These are phyloP conservation scores for Cryptosporidium meleagridis DNA, from an alignment of 169 alveolate species.

Conservation along the genomic window DNA sequence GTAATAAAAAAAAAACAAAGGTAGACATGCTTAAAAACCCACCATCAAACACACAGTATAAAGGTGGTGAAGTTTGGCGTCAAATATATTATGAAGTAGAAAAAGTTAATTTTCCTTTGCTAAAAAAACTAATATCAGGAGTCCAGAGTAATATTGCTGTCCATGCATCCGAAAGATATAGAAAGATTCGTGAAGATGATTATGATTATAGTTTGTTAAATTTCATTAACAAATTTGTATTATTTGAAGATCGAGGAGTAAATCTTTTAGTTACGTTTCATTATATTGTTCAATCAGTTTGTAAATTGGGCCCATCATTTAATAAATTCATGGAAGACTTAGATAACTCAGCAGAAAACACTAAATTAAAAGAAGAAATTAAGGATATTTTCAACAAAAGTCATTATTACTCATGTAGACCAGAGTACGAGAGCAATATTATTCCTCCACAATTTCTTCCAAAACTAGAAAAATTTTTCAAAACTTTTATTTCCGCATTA, in stretches of 20 bases:
- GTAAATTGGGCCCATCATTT: conserved; percentile 40
- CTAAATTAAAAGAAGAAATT: conserved; percentile 17
- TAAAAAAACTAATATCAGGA: conserved; percentile 35
- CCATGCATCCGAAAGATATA: conserved; percentile 70
- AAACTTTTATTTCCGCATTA: conserved; percentile 20
- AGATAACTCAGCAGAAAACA: conserved; percentile 16
- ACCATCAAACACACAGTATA: conserved; percentile 55
- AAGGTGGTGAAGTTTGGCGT: conserved; percentile 58
- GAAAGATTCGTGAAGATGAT: conserved; percentile 7
- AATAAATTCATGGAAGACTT: conserved; percentile 21
- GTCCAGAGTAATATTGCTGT: conserved; percentile 64
- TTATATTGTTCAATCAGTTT: conserved; percentile 31
- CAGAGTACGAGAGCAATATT: conserved; percentile 5
- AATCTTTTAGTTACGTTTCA: conserved; percentile 50
- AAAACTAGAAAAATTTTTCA: conserved; percentile 13
- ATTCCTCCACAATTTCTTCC: conserved; percentile 8
- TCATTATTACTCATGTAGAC: conserved; percentile 36
- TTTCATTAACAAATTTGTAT: conserved; percentile 50
- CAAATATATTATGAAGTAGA: conserved; percentile 36
- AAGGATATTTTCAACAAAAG: neutral
- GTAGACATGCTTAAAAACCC: conserved; percentile 68
- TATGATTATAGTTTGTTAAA: conserved; percentile 50
- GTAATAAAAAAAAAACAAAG: conserved; percentile 24
- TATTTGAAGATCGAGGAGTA: conserved; percentile 48
- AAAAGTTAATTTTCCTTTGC: conserved; percentile 19